Evolutionary conservation across 805 yeast species (phyloP).

Genomic region (Ogataea paradorogensis): DNA sequence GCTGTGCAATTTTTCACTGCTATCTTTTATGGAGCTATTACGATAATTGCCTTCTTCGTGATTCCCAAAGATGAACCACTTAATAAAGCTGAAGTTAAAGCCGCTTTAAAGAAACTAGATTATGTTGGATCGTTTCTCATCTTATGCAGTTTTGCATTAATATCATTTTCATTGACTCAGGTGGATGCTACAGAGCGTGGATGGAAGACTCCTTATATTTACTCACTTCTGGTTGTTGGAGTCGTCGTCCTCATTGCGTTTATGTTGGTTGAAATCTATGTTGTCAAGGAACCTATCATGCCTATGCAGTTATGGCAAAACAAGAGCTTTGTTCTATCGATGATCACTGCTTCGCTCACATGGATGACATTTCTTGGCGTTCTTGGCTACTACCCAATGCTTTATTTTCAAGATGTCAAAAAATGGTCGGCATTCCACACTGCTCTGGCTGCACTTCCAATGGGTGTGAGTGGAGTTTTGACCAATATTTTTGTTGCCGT

Average conservation of each 20-base stretch:
- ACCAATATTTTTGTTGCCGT: constrained; percentile 41
- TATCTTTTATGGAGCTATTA: constrained; percentile 32
- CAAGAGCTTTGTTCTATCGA: constrained; percentile 34
- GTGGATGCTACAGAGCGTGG: constrained; percentile 35
- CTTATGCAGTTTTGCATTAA: constrained; percentile 32
- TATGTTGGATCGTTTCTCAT: constrained; percentile 37
- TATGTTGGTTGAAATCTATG: constrained; percentile 34
- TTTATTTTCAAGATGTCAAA: constrained; percentile 38
- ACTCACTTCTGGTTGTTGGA: constrained; percentile 37
- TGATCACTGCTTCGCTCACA: constrained; percentile 32
- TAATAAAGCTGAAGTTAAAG: constrained; percentile 13
- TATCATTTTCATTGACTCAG: constrained; percentile 40
- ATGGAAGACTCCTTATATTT: constrained; percentile 43
- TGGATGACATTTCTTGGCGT: constrained; percentile 40
- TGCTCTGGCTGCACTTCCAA: constrained; percentile 37
- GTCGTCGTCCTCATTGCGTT: constrained; percentile 28
- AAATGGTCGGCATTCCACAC: constrained; percentile 36
- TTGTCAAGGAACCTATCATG: constrained; percentile 38
- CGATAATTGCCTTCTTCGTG: constrained; percentile 22
- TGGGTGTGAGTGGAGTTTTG: constrained; percentile 35
- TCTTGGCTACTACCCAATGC: constrained; percentile 33
- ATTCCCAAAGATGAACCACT: constrained; percentile 34
- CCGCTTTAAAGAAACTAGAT: constrained; percentile 29
- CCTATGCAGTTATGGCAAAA: constrained; percentile 39
- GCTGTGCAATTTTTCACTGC: constrained; percentile 37